Base-by-base conservation (phyloP, 139 green algal species). In the Chlamydomonas urium region DNA sequence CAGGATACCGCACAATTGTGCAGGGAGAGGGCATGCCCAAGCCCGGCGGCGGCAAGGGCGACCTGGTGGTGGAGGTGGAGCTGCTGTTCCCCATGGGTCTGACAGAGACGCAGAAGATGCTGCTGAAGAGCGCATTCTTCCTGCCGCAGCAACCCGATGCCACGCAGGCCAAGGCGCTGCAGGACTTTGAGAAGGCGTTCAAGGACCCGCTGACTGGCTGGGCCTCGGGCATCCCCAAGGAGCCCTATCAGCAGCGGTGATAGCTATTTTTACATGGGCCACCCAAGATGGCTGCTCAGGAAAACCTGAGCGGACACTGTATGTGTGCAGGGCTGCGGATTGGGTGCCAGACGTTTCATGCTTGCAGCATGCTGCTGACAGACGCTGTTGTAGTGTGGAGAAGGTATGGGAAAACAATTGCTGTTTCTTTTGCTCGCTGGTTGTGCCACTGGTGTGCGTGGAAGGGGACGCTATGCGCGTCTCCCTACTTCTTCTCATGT, bases 71-170 rank as follows among this genome's bases (percentile, higher is more conserved):
- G 1, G 82, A 88, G 50, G 83, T 89, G 67, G 86, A 91, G 24
- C 73, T 93, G 60, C 62, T 91, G 26, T 92, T 90, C 75, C 88
- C 88, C n/a, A 80, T 65, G 1, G 34, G 56, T 26, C 71, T 93
- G 2, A 83, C 66, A 0, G 83, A 90, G 79, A 79, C 83, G 48
- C 88, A 93, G 74, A 89, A 86, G 75, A 86, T 87, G 80, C 79
- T 93, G 70, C 66, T 93, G 24, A 78, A 75, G 24, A 75, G 76
- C 10, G 82, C 79, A 0, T 89, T 93, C 74, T 93, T 84, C 84
- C 76, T 90, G 58, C 86, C 88, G 24, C 42, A 48, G 5, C 63
- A 75, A 38, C 81, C 80, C 24, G 71, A 61, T 17, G 47, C 72
- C 42, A 74, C 79, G 61, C 83, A 89, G 76, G 60, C 73, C 69